phyloP scores from a whole-genome alignment of 805 yeast species.

The Kodamaea nitidulidarum region DNA sequence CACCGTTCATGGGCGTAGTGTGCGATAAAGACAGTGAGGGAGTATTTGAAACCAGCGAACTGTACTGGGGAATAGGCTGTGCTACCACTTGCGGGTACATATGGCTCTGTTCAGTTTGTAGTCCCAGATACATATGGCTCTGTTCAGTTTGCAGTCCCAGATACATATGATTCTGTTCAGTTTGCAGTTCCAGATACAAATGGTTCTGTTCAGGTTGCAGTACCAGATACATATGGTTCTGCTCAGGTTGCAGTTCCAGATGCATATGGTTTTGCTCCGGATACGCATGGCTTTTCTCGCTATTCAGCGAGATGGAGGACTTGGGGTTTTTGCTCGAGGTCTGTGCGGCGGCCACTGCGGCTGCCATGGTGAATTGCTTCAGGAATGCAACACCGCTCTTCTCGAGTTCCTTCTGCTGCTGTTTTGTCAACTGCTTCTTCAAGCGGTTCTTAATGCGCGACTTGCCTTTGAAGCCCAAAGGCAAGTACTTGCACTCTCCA shows the following conservation, averaged over 20 bases:
- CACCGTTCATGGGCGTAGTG: conserved; percentile 3
- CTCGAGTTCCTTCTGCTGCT: conserved; percentile 16
- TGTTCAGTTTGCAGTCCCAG: background rate
- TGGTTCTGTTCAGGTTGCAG: background rate
- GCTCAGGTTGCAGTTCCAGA: background rate
- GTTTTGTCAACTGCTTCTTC: conserved; percentile 33
- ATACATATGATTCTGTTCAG: background rate
- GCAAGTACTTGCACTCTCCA: conserved; percentile 45
- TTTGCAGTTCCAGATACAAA: background rate
- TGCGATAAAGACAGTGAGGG: too few relatives aligned
- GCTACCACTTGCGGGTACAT: too few relatives aligned
- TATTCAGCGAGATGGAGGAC: background rate
- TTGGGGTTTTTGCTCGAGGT: conserved; percentile 4
- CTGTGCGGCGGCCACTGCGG: conserved; percentile 16
- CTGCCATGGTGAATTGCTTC: conserved; percentile 13
- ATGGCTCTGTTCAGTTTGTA: background rate
- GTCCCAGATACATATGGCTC: background rate
- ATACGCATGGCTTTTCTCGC: too few relatives aligned
- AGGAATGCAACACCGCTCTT: conserved; percentile 11
- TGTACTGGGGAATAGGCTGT: too few relatives aligned
- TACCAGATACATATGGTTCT: background rate
- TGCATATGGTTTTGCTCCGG: background rate
- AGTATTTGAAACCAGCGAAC: too few relatives aligned
- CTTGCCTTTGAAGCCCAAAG: conserved; percentile 42
- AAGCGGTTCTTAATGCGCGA: conserved; percentile 41